Evolutionary conservation across 179 eudicot species (phyloP), one percentile per base, ranked within the genome.

Genomic region (Beta corolliflora): DNA sequence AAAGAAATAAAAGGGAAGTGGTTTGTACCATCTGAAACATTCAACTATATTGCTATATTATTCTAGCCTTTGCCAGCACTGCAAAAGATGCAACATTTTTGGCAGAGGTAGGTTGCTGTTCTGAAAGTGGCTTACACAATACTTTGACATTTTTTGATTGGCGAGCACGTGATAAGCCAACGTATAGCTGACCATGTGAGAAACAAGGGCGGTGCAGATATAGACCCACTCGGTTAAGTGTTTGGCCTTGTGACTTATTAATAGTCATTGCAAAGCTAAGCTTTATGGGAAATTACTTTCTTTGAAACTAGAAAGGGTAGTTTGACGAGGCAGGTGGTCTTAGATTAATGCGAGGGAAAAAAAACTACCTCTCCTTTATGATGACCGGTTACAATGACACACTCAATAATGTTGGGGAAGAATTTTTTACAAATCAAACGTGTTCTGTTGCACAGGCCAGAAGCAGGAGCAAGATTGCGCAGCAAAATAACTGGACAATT

Each of bases 391-490:
- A 25, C 23, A 1, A 80, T 80, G 1, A 21, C 71, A 21, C 59
- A 58, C 1, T 80, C 36, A 13, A 80, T 56, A 0, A 60, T 3
- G 8, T 80, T 80, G 0, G 36, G 76, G 0, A 2, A 15, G 7
- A 59, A 58, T 0, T 10, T 1, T 16, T 80, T 71, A 9, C 48
- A 71, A 12, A 71, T 14, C 16, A 80, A 25, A 2, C 77, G 31
- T 7, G 71, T 80, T 5, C 82, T 70, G 45, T 80, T 60, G 13
- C 77, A 31, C 36, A 31, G 3, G 3, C 36, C 36, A 31, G 36
- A 1, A 31, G 77, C 5, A 21, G 77, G 77, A 12, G 46, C 70
- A 10, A 80, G 15, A 15, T 71, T 80, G 1, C 77, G 77, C 8
- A 71, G 46, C 1, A 59, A 3, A 23, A 71, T 80, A 1, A 80